These are phyloP conservation scores for Periglandula ipomoeae DNA, from an alignment of 2,329 filamentous ascomycete genomes.

Conservation along the genomic window DNA sequence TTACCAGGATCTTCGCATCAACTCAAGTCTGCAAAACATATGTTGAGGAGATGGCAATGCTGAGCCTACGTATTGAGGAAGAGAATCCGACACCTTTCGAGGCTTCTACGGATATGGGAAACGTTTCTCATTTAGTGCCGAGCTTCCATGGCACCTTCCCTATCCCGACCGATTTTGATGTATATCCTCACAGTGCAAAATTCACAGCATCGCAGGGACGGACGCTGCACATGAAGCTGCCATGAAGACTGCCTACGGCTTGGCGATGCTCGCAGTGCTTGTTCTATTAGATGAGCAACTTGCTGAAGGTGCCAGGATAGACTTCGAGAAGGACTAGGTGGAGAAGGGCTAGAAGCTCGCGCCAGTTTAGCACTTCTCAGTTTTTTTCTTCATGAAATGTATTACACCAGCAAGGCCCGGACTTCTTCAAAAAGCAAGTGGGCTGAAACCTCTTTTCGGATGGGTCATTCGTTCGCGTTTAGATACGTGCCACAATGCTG, in stretches of 20 bases:
- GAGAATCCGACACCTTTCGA: conserved; percentile 15
- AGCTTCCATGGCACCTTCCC: conserved; percentile 36
- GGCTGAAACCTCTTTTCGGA: no score
- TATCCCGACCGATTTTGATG: conserved; percentile 25
- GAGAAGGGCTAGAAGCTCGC: no score
- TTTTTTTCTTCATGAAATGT: no score
- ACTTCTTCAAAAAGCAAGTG: no score
- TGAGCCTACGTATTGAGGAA: neutral
- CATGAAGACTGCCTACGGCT: conserved; percentile 20
- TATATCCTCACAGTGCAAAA: conserved; percentile 20
- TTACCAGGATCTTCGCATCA: neutral
- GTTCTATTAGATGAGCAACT: conserved; percentile 21
- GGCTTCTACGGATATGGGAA: conserved; percentile 37
- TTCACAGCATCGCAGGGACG: conserved; percentile 33
- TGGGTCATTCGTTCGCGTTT: no score
- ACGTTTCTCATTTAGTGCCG: conserved; percentile 34
- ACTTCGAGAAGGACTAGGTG: neutral
- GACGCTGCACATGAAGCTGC: conserved; percentile 22
- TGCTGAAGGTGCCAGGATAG: neutral
- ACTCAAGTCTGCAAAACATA: conserved; percentile 10
- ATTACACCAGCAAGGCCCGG: no score
- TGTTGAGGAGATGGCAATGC: conserved; percentile 12
- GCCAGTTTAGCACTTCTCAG: no score
- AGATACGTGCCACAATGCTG: no score
- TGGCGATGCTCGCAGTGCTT: conserved; percentile 24